Base-by-base conservation (phyloP, 108 stramenopile species). In the Phaeodactylum tricornutum region DNA sequence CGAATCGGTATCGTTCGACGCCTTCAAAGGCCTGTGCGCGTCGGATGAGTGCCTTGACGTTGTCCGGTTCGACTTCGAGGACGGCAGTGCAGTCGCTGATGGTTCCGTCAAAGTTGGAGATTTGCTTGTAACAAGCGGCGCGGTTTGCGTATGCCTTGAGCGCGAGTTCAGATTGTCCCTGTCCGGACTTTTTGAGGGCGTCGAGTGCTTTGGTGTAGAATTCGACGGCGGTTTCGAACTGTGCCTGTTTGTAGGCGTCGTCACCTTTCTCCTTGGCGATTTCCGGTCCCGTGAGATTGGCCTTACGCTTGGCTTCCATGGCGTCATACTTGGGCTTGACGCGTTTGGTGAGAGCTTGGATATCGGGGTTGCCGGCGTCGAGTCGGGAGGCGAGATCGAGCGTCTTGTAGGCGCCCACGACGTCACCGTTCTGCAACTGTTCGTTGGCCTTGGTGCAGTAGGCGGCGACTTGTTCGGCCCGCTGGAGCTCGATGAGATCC, bases 91-190 rank as follows among this genome's bases (percentile, higher is more conserved):
- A 96, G 69, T 98, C 97, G 19, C 68, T 67, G 45, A 98, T 96
- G 20, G 84, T 84, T 14, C 90, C 97, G 55, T 98, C 96, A 57
- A 96, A 98, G 75, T 98, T 95, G 57, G 85, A 88, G 51, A 98
- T 92, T 77, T 98, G 97, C 74, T 98, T 98, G 96, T 94, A 93
- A 74, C 97, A 98, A 25, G 97, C 97, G 14, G 96, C 91, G 44
- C 97, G 93, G 56, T 98, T 98, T 60, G 81, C 58, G 65, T 75
- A 88, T 21, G 92, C 94, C 72, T 98, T 98, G 72, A 98, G 54
- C 31, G 93, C 93, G 43, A 98, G 53, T 12, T 80, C 75, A 41
- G 77, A 80, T 23, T 50, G 55, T 3, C 32, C 58, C 50, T 86
- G 66, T 29, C 74, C 72, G 53, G 84, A 69, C 44, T 76, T 68